Evolutionary conservation across 2,329 filamentous ascomycete species (phyloP), one percentile per base, ranked within the genome.

Genomic region (Fusarium camptoceras): DNA sequence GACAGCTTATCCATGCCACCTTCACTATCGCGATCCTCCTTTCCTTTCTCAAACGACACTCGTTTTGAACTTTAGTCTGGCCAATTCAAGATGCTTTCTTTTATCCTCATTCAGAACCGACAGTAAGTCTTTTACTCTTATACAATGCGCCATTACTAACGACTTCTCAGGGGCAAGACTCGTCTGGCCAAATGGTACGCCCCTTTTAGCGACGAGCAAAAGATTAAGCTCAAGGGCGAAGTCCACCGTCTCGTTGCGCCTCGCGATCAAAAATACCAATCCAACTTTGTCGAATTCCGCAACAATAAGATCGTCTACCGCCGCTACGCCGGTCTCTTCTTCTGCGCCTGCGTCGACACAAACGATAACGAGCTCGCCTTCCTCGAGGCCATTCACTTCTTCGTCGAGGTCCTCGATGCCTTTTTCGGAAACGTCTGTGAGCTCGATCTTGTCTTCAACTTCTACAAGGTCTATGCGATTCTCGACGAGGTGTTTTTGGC

Each of bases 351-450:
- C 82, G 96, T 99, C 79, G 96, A 99, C 83, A 97, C 95, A 54
- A 98, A 98, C 81, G 96, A 99, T 82, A 99, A 98, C 82, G 96
- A 99, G 85, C 86, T 99, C 66, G 95, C 96, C 27, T 98, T 94
- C 78, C 87, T 99, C 64, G 96, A 99, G 83, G 96, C 94, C 9
- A 98, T 99, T 77, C 96, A 99, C 83, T 99, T 99, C 86, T 99
- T 99, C 78, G 96, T 99, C 75, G 96, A 99, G 84, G 96, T 99
- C 67, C 87, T 99, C 76, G 96, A 99, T 86, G 91, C 94, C 77
- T 99, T 99, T 83, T 99, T 99, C 81, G 96, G 96, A 72, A 99
- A 99, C 81, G 96, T 99, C 63, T 99, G 96, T 84, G 96, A 99
- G 85, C 86, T 99, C 79, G 96, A 99, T 83, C 84, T 99, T 79